These are phyloP conservation scores for Ostreobium quekettii DNA, from an alignment of 139 green algal species.

Conservation along the genomic window DNA sequence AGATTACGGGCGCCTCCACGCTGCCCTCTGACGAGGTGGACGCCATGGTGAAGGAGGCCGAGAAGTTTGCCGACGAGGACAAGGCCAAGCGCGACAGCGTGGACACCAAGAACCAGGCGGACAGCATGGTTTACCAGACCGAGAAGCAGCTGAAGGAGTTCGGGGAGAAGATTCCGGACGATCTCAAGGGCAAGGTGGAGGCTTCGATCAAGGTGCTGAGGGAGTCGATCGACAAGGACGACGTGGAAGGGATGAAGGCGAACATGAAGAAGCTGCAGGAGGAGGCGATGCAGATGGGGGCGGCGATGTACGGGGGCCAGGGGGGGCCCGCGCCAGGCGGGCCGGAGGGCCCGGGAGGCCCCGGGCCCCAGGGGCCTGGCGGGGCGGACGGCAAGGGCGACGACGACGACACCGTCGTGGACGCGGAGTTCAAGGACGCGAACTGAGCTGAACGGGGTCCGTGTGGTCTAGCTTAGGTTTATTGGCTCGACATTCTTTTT, in stretches of 20 bases:
- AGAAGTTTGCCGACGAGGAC: constrained; percentile 33
- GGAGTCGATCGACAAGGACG: constrained; percentile 48
- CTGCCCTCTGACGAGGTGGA: constrained; percentile 47
- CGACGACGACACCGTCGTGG: constrained; percentile 83
- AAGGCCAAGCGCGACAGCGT: constrained; percentile 42
- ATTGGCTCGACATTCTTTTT: no score
- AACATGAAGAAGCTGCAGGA: constrained; percentile 82
- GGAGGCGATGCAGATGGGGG: constrained; percentile 85
- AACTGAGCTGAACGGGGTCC: no score
- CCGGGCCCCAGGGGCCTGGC: no score
- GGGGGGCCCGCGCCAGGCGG: constrained; percentile 25
- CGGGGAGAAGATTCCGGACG: constrained; percentile 79
- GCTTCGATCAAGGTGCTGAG: constrained; percentile 68
- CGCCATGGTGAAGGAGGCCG: constrained; percentile 40
- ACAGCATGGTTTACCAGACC: constrained; percentile 85
- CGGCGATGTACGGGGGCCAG: constrained; percentile 83
- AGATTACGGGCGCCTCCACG: constrained; percentile 76
- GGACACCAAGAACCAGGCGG: constrained; percentile 64
- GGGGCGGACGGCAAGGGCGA: no score
- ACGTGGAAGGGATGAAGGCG: constrained; percentile 77
- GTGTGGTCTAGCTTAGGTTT: no score
- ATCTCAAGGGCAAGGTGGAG: constrained; percentile 84
- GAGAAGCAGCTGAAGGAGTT: constrained; percentile 99
- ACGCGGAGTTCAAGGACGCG: constrained; percentile 91
- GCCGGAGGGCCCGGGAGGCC: no score